Conservation (phyloP, 2,329 filamentous ascomycete genomes). For the Leptographium flavum region DNA sequence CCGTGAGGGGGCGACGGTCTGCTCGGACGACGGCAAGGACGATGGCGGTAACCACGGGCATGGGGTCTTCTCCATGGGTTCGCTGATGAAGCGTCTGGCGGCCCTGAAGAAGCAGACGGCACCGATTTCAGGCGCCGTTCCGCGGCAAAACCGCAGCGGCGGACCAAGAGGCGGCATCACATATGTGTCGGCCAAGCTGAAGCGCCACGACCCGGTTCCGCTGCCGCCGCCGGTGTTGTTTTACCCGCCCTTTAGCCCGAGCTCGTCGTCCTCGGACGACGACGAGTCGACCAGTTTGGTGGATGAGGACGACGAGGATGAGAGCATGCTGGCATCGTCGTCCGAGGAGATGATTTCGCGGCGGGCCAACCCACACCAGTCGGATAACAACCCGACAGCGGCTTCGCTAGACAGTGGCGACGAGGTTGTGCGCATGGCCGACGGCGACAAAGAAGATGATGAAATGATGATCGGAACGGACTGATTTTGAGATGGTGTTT, state of each 20-base stretch:
- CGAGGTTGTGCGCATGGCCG: constrained; percentile 2
- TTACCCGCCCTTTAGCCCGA: constrained; percentile 31
- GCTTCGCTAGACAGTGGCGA: constrained; percentile 22
- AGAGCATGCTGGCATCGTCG: constrained; percentile 16
- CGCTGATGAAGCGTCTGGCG: constrained; percentile 27
- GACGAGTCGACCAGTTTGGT: constrained; percentile 17
- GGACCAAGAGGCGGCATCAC: constrained; percentile 23
- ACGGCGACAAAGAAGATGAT: not conserved
- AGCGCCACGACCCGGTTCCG: constrained; percentile 29
- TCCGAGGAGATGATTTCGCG: constrained; percentile 19
- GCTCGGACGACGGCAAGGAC: not conserved
- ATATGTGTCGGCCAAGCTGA: constrained; percentile 29
- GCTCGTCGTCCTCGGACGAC: constrained; percentile 15
- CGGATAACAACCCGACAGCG: constrained; percentile 22
- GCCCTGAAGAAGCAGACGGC: constrained; percentile 9
- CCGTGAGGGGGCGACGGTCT: not conserved
- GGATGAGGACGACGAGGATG: constrained; percentile 19
- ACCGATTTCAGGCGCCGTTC: constrained; percentile 4
- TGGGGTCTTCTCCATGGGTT: constrained; percentile 17
- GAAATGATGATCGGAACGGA: not conserved
- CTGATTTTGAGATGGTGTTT: not conserved
- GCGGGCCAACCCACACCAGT: constrained; percentile 22
- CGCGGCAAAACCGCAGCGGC: not conserved
- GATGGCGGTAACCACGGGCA: not conserved
- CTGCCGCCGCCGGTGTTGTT: constrained; percentile 39